Evolutionary conservation across 345 rosid genomes (phyloP), one percentile per base, ranked within the genome.

Genomic region (Corchorus capsularis): DNA sequence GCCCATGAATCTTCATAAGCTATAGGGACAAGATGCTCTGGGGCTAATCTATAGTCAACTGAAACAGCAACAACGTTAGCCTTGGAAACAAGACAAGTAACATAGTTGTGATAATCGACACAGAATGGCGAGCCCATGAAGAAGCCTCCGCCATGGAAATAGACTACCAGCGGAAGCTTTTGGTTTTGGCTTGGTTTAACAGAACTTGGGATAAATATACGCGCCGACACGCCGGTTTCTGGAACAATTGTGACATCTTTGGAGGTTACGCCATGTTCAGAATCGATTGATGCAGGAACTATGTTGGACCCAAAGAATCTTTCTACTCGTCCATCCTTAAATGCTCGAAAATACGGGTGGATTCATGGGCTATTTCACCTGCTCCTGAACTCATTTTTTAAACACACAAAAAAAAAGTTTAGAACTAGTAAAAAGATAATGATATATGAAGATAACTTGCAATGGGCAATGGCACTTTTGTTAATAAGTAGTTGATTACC

Each of bases 1-100:
- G 78, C 78, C 86, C 89, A 84, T 0, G 84, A 86, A 27, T 88
- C 88, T 14, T 86, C 87, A 1, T 84, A 69, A 2, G 84, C 81
- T 1, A 54, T 45, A 0, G 91, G 91, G 4, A 86, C 10, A 1
- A 60, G 79, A 63, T 82, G 56, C 72, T 88, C 84, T 0, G 85
- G 87, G 27, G 87, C 89, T 41, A 79, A 45, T 46, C 89, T 75
- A 43, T 83, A 88, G 55, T 81, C 79, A 12, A 88, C 66, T 2
- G 89, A 84, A 66, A 84, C 78, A 1, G 63, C 83, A 0, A 83
- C 11, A 4, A 66, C 76, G 8, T 78, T 74, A 9, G 86, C 83
- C 34, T 56, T 55, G 8, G 80, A 50, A 0, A 70, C 83, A 11
- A 86, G 54, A 49, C 73, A 27, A 35, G 59, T 72, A 8, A 82